Conservation (phyloP, 495 filamentous ascomycete species). For the Penicillium parvum region DNA sequence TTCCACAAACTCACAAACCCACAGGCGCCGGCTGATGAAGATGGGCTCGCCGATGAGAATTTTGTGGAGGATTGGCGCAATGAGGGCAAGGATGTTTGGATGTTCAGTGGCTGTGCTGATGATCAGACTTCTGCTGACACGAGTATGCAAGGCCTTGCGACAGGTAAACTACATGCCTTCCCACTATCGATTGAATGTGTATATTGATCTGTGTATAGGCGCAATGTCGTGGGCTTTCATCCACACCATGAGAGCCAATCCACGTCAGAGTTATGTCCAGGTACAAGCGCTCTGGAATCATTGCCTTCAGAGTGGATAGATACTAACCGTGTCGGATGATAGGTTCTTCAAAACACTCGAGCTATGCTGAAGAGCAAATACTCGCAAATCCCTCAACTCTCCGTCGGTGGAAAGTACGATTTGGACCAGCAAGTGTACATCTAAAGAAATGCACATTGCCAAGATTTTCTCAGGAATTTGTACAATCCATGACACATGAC, state of each 20-base stretch:
- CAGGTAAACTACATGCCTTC: conserved; percentile 11
- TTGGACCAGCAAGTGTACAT: conserved; percentile 33
- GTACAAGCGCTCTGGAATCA: conserved; percentile 23
- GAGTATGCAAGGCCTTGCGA: conserved; percentile 46
- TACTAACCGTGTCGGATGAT: background rate
- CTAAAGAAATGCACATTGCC: no score
- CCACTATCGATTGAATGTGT: background rate
- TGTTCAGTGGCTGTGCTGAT: conserved; percentile 58
- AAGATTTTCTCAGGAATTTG: no score
- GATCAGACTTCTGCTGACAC: conserved; percentile 59
- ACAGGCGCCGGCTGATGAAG: conserved; percentile 36
- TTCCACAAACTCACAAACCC: conserved; percentile 47
- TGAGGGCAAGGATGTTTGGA: conserved; percentile 53
- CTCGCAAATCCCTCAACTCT: conserved; percentile 52
- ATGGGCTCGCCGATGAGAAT: conserved; percentile 47
- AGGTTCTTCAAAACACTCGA: conserved; percentile 49
- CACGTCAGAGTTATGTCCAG: conserved; percentile 49
- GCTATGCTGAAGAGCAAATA: conserved; percentile 42
- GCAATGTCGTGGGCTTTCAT: conserved; percentile 60
- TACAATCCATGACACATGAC: no score
- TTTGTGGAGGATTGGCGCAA: conserved; percentile 49
- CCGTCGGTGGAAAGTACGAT: conserved; percentile 42
- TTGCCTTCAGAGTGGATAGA: background rate
- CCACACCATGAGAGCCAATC: conserved; percentile 45
- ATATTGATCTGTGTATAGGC: background rate